A percentile compares a stretch with the other conserved stretches of the same genome.
phyloP scores from a whole-genome alignment of 176 grass and related monocot genomes.

The Saccharum officinarum region DNA sequence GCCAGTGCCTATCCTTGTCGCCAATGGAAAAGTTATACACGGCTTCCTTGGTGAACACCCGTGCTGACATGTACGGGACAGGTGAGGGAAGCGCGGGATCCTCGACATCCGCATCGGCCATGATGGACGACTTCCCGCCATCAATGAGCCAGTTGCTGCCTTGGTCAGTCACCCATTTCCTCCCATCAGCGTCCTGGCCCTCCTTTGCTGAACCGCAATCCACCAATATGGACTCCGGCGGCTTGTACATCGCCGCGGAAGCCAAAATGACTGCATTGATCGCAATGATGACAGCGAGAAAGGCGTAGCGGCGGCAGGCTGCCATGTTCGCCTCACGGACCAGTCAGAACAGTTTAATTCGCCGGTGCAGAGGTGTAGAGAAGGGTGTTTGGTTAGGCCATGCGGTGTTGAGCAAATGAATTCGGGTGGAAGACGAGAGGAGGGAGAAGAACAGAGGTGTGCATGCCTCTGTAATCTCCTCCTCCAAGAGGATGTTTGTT shows the following conservation, averaged over 20 bases:
- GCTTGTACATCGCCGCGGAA: slow-evolving; percentile 27
- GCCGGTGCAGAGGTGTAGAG: not conserved
- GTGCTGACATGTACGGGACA: slow-evolving; percentile 72
- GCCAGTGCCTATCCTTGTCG: slow-evolving; percentile 57
- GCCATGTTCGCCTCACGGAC: slow-evolving; percentile 14
- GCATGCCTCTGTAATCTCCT: slow-evolving; percentile 51
- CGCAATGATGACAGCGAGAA: not conserved
- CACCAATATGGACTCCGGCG: slow-evolving; percentile 56
- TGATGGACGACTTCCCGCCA: slow-evolving; percentile 41
- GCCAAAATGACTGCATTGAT: not conserved
- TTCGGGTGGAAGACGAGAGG: not conserved
- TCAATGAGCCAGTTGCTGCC: slow-evolving; percentile 47
- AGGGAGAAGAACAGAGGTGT: slow-evolving; percentile 51
- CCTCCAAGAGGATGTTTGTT: slow-evolving; percentile 24
- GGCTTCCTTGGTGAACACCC: slow-evolving; percentile 62
- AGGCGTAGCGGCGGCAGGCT: not conserved
- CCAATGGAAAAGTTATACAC: slow-evolving; percentile 58
- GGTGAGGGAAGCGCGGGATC: slow-evolving; percentile 60
- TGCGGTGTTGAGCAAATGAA: not conserved
- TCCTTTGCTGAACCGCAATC: slow-evolving; percentile 60
- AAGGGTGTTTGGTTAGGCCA: slow-evolving; percentile 1
- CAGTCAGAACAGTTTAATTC: not conserved
- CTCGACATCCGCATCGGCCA: slow-evolving; percentile 31
- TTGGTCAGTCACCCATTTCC: slow-evolving; percentile 60
- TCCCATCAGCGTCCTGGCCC: slow-evolving; percentile 46